Percentiles rank a stretch among this genome's conserved stretches.
These are phyloP conservation scores for Umbelopsis vinacea DNA, from an alignment of 192 early-diverging fungal genomes.

Conservation along the genomic window DNA sequence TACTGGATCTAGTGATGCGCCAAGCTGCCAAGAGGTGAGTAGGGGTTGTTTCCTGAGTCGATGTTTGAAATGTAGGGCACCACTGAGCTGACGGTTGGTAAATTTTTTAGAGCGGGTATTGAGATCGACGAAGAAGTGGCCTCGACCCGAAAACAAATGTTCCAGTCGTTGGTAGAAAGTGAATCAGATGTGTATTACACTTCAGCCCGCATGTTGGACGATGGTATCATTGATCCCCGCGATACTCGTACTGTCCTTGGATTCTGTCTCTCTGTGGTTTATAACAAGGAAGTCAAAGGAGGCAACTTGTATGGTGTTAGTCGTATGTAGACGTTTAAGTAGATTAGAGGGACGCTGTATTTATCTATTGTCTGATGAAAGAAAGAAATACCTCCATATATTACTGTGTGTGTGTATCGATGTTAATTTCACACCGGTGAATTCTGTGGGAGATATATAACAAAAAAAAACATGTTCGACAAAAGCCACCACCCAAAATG, in stretches of 20 bases:
- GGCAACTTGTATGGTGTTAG: constrained; percentile 65
- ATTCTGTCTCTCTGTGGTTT: constrained; percentile 61
- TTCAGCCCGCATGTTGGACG: constrained; percentile 59
- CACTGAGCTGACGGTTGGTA: neutral
- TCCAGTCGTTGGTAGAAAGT: constrained; percentile 57
- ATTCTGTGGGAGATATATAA: no score
- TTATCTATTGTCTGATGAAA: no score
- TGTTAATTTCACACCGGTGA: no score
- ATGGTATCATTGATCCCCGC: constrained; percentile 67
- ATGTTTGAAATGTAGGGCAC: neutral
- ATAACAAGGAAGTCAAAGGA: constrained; percentile 59
- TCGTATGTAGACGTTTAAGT: constrained; percentile 51
- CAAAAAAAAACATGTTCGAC: no score
- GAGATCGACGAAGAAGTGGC: constrained; percentile 59
- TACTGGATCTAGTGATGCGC: constrained; percentile 70
- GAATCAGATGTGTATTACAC: constrained; percentile 70
- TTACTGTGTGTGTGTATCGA: no score
- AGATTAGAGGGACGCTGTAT: no score
- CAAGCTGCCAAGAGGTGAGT: constrained; percentile 60
- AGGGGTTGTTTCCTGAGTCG: neutral
- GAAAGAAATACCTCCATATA: no score
- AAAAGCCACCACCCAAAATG: no score
- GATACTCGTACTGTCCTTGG: constrained; percentile 62
- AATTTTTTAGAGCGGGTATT: constrained; percentile 44
- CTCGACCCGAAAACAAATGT: constrained; percentile 46